Evolutionary conservation across 2,329 filamentous ascomycete genomes (phyloP).

Genomic region (Botrytis hyacinthi): DNA sequence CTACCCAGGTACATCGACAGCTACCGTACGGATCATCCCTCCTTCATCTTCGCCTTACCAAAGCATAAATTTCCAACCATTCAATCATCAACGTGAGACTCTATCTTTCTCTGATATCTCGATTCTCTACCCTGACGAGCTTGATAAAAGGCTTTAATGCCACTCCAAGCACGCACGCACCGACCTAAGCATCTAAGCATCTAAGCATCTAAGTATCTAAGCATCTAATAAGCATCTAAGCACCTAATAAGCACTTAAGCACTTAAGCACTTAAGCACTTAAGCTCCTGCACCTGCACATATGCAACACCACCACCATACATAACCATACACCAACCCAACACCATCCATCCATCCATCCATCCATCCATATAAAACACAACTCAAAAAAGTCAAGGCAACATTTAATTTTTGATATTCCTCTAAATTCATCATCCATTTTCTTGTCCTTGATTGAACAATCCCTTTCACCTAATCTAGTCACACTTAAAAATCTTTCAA

Average conservation of each 20-base stretch:
- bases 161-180: background rate
- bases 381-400: background rate
- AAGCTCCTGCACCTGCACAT: background rate
- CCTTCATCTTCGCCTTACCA: background rate
- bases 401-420: background rate
- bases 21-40: background rate
- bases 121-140: too few species aligned
- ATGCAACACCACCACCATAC: background rate
- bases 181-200: background rate
- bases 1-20: background rate
- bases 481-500: background rate
- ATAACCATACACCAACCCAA: background rate
- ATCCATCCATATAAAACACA: background rate
- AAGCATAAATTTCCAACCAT: conserved; percentile 1
- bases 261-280: background rate
- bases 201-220: background rate
- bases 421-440: background rate
- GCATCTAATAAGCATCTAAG: background rate
- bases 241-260: background rate
- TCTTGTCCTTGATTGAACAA: background rate
- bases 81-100: background rate
- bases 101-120: too few species aligned
- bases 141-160: background rate
- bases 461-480: conserved; percentile 2
- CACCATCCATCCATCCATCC: background rate